phyloP scores from a whole-genome alignment of 2,329 filamentous ascomycete species.

The Penicillium corylophilum region DNA sequence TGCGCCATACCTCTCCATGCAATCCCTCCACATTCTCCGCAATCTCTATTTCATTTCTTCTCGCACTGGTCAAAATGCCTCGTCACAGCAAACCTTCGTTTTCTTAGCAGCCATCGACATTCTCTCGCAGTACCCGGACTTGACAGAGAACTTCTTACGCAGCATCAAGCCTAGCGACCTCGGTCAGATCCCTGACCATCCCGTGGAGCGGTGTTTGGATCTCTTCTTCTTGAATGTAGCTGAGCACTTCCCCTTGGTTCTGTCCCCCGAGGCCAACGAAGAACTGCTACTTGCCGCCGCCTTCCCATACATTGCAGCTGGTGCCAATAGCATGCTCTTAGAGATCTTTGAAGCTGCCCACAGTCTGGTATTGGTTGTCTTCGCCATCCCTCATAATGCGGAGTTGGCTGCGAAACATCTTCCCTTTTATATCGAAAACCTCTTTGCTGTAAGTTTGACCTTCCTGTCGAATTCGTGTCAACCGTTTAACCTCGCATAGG shows the following conservation, averaged over 20 bases:
- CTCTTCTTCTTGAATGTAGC: slow-evolving; percentile 85
- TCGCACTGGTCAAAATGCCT: slow-evolving; percentile 68
- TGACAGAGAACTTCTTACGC: slow-evolving; percentile 66
- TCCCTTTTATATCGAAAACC: slow-evolving; percentile 78
- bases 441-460: slow-evolving; percentile 58
- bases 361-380: slow-evolving; percentile 73
- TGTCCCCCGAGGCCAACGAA: slow-evolving; percentile 68
- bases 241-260: slow-evolving; percentile 73
- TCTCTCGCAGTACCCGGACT: slow-evolving; percentile 66
- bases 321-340: slow-evolving; percentile 56
- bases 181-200: slow-evolving; percentile 60
- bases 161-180: slow-evolving; percentile 58
- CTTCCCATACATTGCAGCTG: slow-evolving; percentile 68
- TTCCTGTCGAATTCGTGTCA: not conserved
- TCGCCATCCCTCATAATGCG: slow-evolving; percentile 76
- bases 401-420: slow-evolving; percentile 68
- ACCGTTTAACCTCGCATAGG: slow-evolving; percentile 31
- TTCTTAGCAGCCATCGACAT: slow-evolving; percentile 81
- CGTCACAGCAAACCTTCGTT: slow-evolving; percentile 82
- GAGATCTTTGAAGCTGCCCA: slow-evolving; percentile 88
- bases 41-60: slow-evolving; percentile 80
- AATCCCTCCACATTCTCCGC: slow-evolving; percentile 70
- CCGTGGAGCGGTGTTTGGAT: slow-evolving; percentile 71
- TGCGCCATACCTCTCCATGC: slow-evolving; percentile 67
- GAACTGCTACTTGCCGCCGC: slow-evolving; percentile 72